These are phyloP conservation scores for Pseudocercospora cruenta DNA, from an alignment of 2,329 filamentous ascomycete species.

Conservation along the genomic window DNA sequence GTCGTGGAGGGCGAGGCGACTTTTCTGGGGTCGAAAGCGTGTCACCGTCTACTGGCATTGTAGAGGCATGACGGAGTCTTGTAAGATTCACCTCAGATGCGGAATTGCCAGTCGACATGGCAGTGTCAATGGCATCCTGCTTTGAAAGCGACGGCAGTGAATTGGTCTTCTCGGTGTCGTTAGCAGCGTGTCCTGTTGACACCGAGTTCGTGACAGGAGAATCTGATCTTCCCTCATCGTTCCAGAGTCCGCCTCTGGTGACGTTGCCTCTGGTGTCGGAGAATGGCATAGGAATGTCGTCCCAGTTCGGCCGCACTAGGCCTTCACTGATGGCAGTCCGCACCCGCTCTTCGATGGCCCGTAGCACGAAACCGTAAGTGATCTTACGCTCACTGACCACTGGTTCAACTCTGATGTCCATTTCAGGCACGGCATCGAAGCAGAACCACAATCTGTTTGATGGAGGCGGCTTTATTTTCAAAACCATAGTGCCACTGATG, in stretches of 20 bases:
- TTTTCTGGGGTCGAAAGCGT: constrained; percentile 1
- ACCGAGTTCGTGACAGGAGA: not conserved
- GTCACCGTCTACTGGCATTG: constrained; percentile 18
- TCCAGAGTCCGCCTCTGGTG: constrained; percentile 85
- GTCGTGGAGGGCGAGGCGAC: constrained; percentile 13
- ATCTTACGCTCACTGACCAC: constrained; percentile 95
- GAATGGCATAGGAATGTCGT: constrained; percentile 78
- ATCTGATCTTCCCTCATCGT: constrained; percentile 45
- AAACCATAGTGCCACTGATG: constrained; percentile 79
- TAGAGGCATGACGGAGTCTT: constrained; percentile 18
- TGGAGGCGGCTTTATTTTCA: constrained; percentile 91
- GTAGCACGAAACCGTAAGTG: constrained; percentile 87
- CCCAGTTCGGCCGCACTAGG: constrained; percentile 90
- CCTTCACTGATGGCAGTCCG: constrained; percentile 93
- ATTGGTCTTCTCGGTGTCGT: constrained; percentile 30
- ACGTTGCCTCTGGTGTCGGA: constrained; percentile 76
- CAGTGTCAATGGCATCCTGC: constrained; percentile 13
- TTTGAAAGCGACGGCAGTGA: constrained; percentile 30
- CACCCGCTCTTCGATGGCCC: constrained; percentile 92
- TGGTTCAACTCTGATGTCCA: constrained; percentile 92
- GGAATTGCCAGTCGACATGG: constrained; percentile 28
- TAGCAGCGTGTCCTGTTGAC: constrained; percentile 7
- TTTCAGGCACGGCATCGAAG: constrained; percentile 90
- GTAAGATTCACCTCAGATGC: constrained; percentile 22
- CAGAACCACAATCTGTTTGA: constrained; percentile 96